These are phyloP conservation scores for Royoungia palumana DNA, from an alignment of 768 basidiomycete genomes.

Conservation along the genomic window DNA sequence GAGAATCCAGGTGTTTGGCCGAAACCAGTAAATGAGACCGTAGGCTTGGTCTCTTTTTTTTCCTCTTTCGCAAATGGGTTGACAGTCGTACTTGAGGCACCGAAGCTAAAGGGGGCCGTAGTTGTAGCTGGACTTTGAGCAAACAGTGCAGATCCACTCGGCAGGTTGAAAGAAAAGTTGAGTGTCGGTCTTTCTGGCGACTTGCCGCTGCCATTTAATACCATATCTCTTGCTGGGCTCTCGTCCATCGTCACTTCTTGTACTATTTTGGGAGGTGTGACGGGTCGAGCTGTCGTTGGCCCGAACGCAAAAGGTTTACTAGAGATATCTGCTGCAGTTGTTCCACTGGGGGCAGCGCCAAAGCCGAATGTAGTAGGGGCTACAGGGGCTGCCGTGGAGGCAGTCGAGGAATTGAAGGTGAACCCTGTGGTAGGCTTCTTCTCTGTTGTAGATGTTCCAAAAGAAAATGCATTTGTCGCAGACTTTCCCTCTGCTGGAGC, in stretches of 20 bases:
- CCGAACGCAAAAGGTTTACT: slow-evolving; percentile 58
- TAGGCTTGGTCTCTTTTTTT: slow-evolving; percentile 43
- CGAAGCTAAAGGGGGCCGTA: slow-evolving; percentile 35
- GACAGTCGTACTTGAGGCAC: slow-evolving; percentile 24
- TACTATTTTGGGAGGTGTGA: slow-evolving; percentile 63
- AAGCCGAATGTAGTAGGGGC: slow-evolving; percentile 45
- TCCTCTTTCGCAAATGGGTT: slow-evolving; percentile 52
- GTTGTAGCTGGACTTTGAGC: slow-evolving; percentile 33
- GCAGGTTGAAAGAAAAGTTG: slow-evolving; percentile 46
- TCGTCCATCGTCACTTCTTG: slow-evolving; percentile 79
- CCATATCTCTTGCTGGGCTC: slow-evolving; percentile 67
- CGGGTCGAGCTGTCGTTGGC: slow-evolving; percentile 41
- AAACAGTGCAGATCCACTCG: slow-evolving; percentile 36
- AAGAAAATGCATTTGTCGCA: slow-evolving; percentile 19
- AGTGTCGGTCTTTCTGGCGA: slow-evolving; percentile 41
- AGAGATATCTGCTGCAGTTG: slow-evolving; percentile 40
- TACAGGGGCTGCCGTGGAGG: slow-evolving; percentile 33
- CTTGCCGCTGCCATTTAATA: slow-evolving; percentile 36
- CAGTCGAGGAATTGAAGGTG: slow-evolving; percentile 39
- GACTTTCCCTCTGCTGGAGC: slow-evolving; percentile 25
- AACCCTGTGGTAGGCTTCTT: slow-evolving; percentile 40
- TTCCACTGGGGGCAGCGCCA: slow-evolving; percentile 35
- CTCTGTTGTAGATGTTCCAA: slow-evolving; percentile 33
- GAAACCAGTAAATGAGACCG: slow-evolving; percentile 46
- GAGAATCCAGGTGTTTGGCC: slow-evolving; percentile 43